phyloP scores from a whole-genome alignment of 2,329 filamentous ascomycete species.

The Verticillium nonalfalfae region DNA sequence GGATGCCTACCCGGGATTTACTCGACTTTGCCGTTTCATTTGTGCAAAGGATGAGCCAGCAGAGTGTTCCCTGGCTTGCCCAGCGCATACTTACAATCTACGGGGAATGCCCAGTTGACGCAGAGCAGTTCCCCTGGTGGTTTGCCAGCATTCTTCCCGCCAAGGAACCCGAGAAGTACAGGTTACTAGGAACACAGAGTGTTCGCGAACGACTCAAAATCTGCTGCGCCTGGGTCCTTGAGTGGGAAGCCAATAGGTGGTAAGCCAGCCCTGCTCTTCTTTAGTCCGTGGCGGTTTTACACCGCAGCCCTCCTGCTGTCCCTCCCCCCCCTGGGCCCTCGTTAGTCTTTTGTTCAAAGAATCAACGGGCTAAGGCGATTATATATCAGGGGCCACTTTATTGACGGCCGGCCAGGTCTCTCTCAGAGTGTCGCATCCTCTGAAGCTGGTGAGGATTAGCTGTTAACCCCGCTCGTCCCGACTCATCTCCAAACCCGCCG shows the following conservation, averaged over 20 bases:
- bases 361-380: slow-evolving; percentile 13
- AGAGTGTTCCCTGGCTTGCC: slow-evolving; percentile 70
- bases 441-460: slow-evolving; percentile 4
- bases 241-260: slow-evolving; percentile 66
- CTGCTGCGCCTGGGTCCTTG: slow-evolving; percentile 69
- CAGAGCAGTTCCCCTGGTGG: slow-evolving; percentile 82
- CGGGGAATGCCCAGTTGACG: slow-evolving; percentile 70
- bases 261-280: slow-evolving; percentile 36
- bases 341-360: slow-evolving; percentile 10
- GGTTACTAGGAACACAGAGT: slow-evolving; percentile 64
- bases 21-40: slow-evolving; percentile 62
- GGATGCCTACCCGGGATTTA: slow-evolving; percentile 64
- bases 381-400: slow-evolving; percentile 8
- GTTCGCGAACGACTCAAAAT: slow-evolving; percentile 80
- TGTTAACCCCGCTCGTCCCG: neutral
- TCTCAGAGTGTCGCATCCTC: slow-evolving; percentile 13
- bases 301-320: neutral
- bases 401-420: slow-evolving; percentile 14
- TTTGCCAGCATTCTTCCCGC: slow-evolving; percentile 78
- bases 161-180: slow-evolving; percentile 72
- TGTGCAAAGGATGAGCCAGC: slow-evolving; percentile 59
- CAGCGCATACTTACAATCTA: slow-evolving; percentile 67
- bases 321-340: neutral
- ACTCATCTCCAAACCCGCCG: too few species aligned
- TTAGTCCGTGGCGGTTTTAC: neutral